Evolutionary conservation across 2,329 filamentous ascomycete species (phyloP).

Genomic region (Reticulascus tulasneorum): DNA sequence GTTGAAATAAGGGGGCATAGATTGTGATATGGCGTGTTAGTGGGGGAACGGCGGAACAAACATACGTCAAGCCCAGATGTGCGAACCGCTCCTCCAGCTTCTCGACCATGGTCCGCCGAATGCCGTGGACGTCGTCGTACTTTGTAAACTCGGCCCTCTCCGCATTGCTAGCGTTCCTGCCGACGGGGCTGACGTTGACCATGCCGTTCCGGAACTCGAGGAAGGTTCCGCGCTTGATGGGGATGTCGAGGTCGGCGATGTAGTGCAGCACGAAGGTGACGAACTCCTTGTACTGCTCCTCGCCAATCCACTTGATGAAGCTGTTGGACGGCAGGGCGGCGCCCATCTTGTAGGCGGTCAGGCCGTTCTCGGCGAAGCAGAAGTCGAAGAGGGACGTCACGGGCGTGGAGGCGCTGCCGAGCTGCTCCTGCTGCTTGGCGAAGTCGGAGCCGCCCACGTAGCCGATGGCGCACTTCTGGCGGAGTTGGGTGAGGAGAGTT

Average conservation of each 20-base stretch:
- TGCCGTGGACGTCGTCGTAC: conserved; percentile 73
- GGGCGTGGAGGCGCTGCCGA: conserved; percentile 61
- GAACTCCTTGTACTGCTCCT: conserved; percentile 75
- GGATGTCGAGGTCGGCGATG: conserved; percentile 78
- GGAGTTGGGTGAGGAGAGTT: conserved; percentile 70
- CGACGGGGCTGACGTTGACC: conserved; percentile 81
- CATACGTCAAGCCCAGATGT: conserved; percentile 78
- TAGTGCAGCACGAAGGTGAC: conserved; percentile 75
- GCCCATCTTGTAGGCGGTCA: conserved; percentile 85
- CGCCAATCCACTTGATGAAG: conserved; percentile 91
- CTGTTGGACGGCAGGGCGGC: conserved; percentile 69
- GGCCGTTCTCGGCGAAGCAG: conserved; percentile 94
- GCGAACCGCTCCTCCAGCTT: conserved; percentile 76
- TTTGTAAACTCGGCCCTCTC: conserved; percentile 80
- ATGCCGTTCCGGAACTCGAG: conserved; percentile 89
- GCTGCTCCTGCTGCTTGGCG: conserved; percentile 91
- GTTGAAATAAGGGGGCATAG: background rate
- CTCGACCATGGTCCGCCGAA: conserved; percentile 73
- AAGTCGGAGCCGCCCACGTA: conserved; percentile 93
- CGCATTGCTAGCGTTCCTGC: conserved; percentile 75
- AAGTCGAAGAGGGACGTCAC: conserved; percentile 93
- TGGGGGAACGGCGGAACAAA: conserved; percentile 26
- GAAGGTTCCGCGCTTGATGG: conserved; percentile 80
- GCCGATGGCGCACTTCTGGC: conserved; percentile 84
- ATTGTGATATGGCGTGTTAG: conserved; percentile 4